Percentiles rank a stretch among this genome's conserved stretches.
phyloP scores from a whole-genome alignment of 2,329 filamentous ascomycete species.

The Fusarium sambucinum region DNA sequence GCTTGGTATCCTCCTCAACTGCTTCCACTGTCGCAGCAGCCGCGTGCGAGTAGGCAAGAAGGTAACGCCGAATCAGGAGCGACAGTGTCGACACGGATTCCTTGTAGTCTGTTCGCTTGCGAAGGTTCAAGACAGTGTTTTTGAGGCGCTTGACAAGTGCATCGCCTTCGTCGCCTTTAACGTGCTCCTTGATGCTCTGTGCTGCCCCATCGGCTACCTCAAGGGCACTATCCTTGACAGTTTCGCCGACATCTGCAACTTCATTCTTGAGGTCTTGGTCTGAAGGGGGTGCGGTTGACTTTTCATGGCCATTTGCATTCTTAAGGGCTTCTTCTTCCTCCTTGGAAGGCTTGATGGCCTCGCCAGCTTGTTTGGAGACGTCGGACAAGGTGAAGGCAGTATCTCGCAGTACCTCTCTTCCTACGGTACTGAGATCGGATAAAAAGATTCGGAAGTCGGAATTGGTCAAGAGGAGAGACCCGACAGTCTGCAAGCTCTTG shows the following conservation, averaged over 20 bases:
- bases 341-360: constrained; percentile 76
- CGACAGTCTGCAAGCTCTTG: constrained; percentile 84
- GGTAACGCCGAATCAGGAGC: constrained; percentile 81
- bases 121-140: constrained; percentile 77
- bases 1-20: constrained; percentile 76
- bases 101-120: constrained; percentile 83
- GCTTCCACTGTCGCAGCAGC: constrained; percentile 74
- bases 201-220: constrained; percentile 70
- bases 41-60: constrained; percentile 79
- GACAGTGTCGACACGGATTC: constrained; percentile 86
- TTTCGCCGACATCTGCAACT: constrained; percentile 65
- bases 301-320: constrained; percentile 47
- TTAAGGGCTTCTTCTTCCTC: constrained; percentile 69
- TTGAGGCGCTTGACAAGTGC: constrained; percentile 82
- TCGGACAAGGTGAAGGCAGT: constrained; percentile 83
- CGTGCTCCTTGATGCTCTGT: constrained; percentile 78
- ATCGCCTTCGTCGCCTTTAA: constrained; percentile 78
- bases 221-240: constrained; percentile 65
- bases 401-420: constrained; percentile 86
- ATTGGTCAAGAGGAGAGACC: constrained; percentile 87
- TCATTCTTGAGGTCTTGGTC: constrained; percentile 73
- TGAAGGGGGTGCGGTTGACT: constrained; percentile 53
- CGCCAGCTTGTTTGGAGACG: constrained; percentile 79
- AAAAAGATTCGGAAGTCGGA: constrained; percentile 90
- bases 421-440: constrained; percentile 81